These are phyloP conservation scores for Talaromyces rugulosus DNA, from an alignment of 2,329 filamentous ascomycete genomes.

Conservation along the genomic window DNA sequence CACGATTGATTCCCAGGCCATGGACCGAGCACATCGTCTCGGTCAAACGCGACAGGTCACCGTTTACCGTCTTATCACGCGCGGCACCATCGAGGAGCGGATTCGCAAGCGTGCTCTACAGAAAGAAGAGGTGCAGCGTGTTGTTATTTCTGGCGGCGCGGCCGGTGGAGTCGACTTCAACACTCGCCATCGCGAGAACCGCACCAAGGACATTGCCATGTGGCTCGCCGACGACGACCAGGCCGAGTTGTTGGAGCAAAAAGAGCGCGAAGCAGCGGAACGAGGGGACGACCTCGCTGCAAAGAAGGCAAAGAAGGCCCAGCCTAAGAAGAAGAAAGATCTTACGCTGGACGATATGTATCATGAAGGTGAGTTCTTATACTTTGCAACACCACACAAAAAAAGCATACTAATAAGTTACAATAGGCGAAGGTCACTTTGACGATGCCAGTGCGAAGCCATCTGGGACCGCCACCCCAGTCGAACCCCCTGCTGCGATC, in stretches of 20 bases:
- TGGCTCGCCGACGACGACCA: slow-evolving; percentile 98
- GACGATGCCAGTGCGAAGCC: slow-evolving; percentile 78
- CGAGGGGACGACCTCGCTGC: slow-evolving; percentile 60
- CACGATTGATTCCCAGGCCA: slow-evolving; percentile 96
- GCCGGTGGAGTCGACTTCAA: slow-evolving; percentile 92
- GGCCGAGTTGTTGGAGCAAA: slow-evolving; percentile 86
- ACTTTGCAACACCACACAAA: too few relatives aligned
- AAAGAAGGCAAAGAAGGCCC: slow-evolving; percentile 58
- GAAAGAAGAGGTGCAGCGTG: slow-evolving; percentile 97
- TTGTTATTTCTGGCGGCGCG: slow-evolving; percentile 86
- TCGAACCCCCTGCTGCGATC: slow-evolving; percentile 46
- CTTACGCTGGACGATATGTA: slow-evolving; percentile 91
- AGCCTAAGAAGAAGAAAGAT: slow-evolving; percentile 57
- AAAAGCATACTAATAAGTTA: slow-evolving; percentile 21
- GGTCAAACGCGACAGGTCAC: slow-evolving; percentile 95
- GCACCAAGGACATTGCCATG: slow-evolving; percentile 97
- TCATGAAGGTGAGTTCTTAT: slow-evolving; percentile 75
- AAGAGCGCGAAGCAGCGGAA: slow-evolving; percentile 78
- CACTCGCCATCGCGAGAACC: slow-evolving; percentile 82
- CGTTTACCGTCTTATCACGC: slow-evolving; percentile 94
- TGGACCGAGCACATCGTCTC: slow-evolving; percentile 97
- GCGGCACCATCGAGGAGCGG: slow-evolving; percentile 94
- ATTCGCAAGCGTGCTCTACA: slow-evolving; percentile 95
- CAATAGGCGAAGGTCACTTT: slow-evolving; percentile 87
- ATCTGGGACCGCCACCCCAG: slow-evolving; percentile 80